Conservation (phyloP, 495 filamentous ascomycete genomes). For the Neurospora sp. region DNA sequence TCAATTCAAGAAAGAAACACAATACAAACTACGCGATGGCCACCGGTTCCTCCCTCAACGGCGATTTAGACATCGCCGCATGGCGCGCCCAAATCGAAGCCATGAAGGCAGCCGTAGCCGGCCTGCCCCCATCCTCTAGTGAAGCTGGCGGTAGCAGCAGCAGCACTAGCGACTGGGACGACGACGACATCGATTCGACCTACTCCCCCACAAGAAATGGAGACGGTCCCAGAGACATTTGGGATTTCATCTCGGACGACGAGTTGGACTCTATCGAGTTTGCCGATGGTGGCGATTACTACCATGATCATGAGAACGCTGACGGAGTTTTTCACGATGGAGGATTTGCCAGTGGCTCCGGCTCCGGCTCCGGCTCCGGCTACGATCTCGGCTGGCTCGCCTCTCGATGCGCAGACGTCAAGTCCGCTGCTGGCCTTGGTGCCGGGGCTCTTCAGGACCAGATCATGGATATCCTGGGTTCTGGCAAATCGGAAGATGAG, state of each 20-base stretch:
- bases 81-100: constrained; percentile 37
- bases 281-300: constrained; percentile 31
- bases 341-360: constrained; percentile 14
- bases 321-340: constrained; percentile 3
- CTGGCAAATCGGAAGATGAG: constrained; percentile 64
- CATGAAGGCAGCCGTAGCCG: constrained; percentile 38
- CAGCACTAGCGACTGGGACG: constrained; percentile 17
- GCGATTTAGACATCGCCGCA: constrained; percentile 8
- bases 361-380: background rate
- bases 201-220: constrained; percentile 46
- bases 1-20: background rate
- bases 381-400: constrained; percentile 53
- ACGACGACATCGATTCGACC: constrained; percentile 47
- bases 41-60: background rate
- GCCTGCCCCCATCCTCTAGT: constrained; percentile 17
- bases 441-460: constrained; percentile 56
- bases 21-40: background rate
- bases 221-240: constrained; percentile 66
- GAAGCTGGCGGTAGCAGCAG: constrained; percentile 4
- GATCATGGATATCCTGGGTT: constrained; percentile 55
- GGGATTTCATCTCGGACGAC: constrained; percentile 75
- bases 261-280: constrained; percentile 45
- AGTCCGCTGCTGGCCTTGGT: constrained; percentile 50
- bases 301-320: constrained; percentile 20
- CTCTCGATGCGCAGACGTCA: constrained; percentile 50